Evolutionary conservation across 352 stramenopile genomes (phyloP).

Genomic region (Pythium plurisporium): DNA sequence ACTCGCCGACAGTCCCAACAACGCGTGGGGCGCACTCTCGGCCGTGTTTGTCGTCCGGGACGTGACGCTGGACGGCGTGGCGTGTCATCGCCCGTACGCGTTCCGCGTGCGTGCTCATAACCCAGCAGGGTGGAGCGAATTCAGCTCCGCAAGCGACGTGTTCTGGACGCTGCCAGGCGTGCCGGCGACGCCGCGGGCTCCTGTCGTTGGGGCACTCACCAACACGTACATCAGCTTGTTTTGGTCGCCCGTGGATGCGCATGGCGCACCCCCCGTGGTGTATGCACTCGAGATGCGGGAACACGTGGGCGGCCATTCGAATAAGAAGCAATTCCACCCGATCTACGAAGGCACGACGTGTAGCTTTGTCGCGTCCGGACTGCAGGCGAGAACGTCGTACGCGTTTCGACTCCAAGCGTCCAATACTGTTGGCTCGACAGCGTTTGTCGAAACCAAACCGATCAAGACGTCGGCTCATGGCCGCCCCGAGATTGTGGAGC

Average conservation of each 20-base stretch:
- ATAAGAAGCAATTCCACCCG: slow-evolving; percentile 23
- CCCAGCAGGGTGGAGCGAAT: slow-evolving; percentile 63
- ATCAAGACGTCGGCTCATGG: slow-evolving; percentile 57
- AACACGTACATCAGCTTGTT: slow-evolving; percentile 75
- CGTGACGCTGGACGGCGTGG: slow-evolving; percentile 35
- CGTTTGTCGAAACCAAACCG: slow-evolving; percentile 55
- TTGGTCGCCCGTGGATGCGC: slow-evolving; percentile 53
- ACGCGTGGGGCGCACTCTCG: slow-evolving; percentile 41
- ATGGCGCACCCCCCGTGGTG: slow-evolving; percentile 53
- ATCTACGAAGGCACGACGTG: slow-evolving; percentile 67
- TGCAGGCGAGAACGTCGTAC: slow-evolving; percentile 49
- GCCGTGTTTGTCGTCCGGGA: slow-evolving; percentile 34
- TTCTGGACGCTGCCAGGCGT: slow-evolving; percentile 58
- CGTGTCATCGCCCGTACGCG: slow-evolving; percentile 45
- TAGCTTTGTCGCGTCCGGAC: slow-evolving; percentile 48
- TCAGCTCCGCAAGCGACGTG: slow-evolving; percentile 38
- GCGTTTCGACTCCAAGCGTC: slow-evolving; percentile 63
- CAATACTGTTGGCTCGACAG: slow-evolving; percentile 58
- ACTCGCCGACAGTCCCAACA: slow-evolving; percentile 39
- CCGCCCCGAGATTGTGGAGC: slow-evolving; percentile 63
- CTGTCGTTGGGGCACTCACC: slow-evolving; percentile 47
- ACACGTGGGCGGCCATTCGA: background rate
- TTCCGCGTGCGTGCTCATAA: slow-evolving; percentile 69
- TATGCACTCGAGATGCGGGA: slow-evolving; percentile 63
- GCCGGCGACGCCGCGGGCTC: slow-evolving; percentile 36